A percentile compares a stretch with the other conserved stretches of the same genome.
Conservation (phyloP, 371 early-diverging fungal species). For the Lichtheimia ramosa region DNA sequence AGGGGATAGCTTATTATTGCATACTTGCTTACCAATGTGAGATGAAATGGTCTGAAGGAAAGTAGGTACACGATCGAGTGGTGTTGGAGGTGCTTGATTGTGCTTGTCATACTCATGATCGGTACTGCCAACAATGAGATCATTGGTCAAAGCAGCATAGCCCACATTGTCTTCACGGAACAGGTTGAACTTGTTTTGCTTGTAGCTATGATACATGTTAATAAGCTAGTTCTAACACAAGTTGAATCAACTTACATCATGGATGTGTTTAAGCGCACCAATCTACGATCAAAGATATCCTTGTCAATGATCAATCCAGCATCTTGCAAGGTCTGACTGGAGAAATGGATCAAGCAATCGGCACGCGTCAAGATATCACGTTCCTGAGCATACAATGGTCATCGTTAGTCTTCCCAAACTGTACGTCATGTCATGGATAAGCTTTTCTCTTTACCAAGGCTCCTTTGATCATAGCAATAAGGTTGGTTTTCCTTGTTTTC, state of each 20-base stretch:
- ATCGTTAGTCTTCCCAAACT: not conserved
- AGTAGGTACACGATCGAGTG: slow-evolving; percentile 32
- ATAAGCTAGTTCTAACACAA: not conserved
- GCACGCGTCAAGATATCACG: slow-evolving; percentile 15
- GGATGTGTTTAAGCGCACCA: slow-evolving; percentile 67
- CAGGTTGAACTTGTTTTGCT: slow-evolving; percentile 91
- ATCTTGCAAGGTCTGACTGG: slow-evolving; percentile 49
- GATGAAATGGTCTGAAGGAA: slow-evolving; percentile 49
- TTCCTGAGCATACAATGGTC: slow-evolving; percentile 3
- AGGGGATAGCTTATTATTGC: too few relatives aligned
- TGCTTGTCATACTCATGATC: slow-evolving; percentile 29
- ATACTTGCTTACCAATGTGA: slow-evolving; percentile 47
- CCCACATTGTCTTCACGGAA: slow-evolving; percentile 88
- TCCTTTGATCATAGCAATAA: slow-evolving; percentile 31
- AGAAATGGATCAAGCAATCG: slow-evolving; percentile 35
- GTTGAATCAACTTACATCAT: slow-evolving; percentile 47
- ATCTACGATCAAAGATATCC: slow-evolving; percentile 49
- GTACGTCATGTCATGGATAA: too few relatives aligned
- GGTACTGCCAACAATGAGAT: slow-evolving; percentile 48
- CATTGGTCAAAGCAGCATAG: slow-evolving; percentile 78
- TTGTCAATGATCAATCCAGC: slow-evolving; percentile 51
- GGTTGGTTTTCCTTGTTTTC: slow-evolving; percentile 15
- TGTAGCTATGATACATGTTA: slow-evolving; percentile 52
- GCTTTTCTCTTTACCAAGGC: slow-evolving; percentile 27
- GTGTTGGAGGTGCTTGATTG: slow-evolving; percentile 27